A percentile compares a stretch with the other conserved stretches of the same genome.
Evolutionary conservation across 495 filamentous ascomycete species (phyloP).

Genomic region (Penicillium robsamsonii): DNA sequence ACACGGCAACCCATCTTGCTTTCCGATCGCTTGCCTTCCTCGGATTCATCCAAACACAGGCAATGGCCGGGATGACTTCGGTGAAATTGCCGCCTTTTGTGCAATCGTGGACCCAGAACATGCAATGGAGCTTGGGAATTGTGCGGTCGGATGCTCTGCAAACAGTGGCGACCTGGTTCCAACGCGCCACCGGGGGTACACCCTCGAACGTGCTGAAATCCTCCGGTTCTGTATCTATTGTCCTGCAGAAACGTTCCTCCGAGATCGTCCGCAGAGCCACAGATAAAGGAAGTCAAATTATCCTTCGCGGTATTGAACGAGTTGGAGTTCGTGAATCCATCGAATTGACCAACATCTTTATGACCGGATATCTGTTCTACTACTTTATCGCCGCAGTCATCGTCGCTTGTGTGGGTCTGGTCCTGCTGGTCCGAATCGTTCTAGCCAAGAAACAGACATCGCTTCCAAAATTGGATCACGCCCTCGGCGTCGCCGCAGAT

Average conservation of each 20-base stretch:
- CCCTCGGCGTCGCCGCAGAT: slow-evolving; percentile 73
- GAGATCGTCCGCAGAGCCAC: slow-evolving; percentile 38
- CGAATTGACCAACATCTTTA: slow-evolving; percentile 87
- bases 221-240: slow-evolving; percentile 73
- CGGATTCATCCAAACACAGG: slow-evolving; percentile 92
- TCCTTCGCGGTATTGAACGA: slow-evolving; percentile 82
- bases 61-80: slow-evolving; percentile 81
- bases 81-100: slow-evolving; percentile 84
- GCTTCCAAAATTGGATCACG: slow-evolving; percentile 65
- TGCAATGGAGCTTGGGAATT: slow-evolving; percentile 97
- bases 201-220: slow-evolving; percentile 72
- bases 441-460: slow-evolving; percentile 70
- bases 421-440: slow-evolving; percentile 73
- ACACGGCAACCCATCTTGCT: slow-evolving; percentile 92
- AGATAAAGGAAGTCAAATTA: slow-evolving; percentile 54
- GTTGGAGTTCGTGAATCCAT: slow-evolving; percentile 82
- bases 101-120: slow-evolving; percentile 92
- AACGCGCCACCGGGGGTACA: slow-evolving; percentile 85
- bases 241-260: slow-evolving; percentile 71
- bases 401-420: slow-evolving; percentile 64
- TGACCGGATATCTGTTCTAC: slow-evolving; percentile 89
- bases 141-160: slow-evolving; percentile 83
- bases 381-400: slow-evolving; percentile 76
- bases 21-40: slow-evolving; percentile 91
- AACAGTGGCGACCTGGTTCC: slow-evolving; percentile 89